Evolutionary conservation across 2,329 filamentous ascomycete genomes (phyloP).

Genomic region (Xylariomycetidae sp.): DNA sequence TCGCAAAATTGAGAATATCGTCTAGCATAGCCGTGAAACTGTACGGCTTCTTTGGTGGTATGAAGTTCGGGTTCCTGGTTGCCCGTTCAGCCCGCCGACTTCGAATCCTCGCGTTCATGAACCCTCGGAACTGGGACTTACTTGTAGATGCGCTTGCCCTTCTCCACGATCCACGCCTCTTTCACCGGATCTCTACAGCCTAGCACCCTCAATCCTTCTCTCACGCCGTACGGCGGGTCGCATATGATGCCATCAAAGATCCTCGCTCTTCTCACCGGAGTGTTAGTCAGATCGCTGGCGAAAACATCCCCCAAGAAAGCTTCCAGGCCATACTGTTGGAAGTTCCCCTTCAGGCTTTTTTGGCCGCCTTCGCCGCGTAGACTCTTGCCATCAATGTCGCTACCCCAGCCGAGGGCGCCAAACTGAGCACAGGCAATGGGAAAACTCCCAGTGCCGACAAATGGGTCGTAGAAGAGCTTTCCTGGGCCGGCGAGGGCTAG

Average conservation of each 20-base stretch:
- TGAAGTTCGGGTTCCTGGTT: conserved; percentile 16
- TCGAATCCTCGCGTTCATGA: background rate
- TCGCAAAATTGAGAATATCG: conserved; percentile 81
- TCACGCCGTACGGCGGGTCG: conserved; percentile 92
- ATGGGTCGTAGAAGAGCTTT: conserved; percentile 89
- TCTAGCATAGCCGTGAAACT: conserved; percentile 86
- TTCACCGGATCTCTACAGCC: conserved; percentile 67
- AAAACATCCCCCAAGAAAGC: conserved; percentile 71
- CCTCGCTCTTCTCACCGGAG: conserved; percentile 57
- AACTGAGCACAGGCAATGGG: conserved; percentile 87
- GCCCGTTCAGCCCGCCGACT: background rate
- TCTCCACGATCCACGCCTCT: conserved; percentile 56
- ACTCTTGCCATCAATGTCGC: conserved; percentile 88
- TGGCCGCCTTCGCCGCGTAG: conserved; percentile 66
- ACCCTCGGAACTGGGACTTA: conserved; percentile 39
- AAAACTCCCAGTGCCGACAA: conserved; percentile 93
- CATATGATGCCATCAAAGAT: conserved; percentile 83
- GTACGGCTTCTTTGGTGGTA: conserved; percentile 83
- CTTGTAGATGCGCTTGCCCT: conserved; percentile 66
- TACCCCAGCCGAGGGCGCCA: conserved; percentile 76
- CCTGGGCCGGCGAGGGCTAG: conserved; percentile 78
- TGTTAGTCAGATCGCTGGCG: conserved; percentile 82
- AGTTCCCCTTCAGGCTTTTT: conserved; percentile 62
- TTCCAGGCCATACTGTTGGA: conserved; percentile 73
- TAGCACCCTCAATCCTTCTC: conserved; percentile 85